Evolutionary conservation across 2,329 filamentous ascomycete species (phyloP).

Genomic region (Penicillium sp.): DNA sequence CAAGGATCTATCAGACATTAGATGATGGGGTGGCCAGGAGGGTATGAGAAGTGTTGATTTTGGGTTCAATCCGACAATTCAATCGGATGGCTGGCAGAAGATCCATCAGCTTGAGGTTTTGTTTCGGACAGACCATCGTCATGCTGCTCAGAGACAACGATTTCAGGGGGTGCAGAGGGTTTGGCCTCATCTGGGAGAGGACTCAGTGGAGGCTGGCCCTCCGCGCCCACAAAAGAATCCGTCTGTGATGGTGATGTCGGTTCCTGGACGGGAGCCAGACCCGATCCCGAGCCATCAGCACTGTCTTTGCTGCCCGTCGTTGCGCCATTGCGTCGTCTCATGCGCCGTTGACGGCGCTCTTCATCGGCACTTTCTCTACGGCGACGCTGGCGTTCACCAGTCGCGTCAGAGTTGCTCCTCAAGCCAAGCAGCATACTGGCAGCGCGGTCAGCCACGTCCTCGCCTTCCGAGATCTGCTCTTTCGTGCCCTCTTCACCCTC

Average conservation of each 20-base stretch:
- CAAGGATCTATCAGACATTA: conserved; percentile 40
- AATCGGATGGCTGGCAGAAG: conserved; percentile 26
- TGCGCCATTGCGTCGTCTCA: conserved; percentile 64
- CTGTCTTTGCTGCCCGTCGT: conserved; percentile 42
- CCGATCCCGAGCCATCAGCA: conserved; percentile 29
- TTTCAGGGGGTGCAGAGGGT: conserved; percentile 34
- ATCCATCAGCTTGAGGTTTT: conserved; percentile 23
- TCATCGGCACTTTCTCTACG: conserved; percentile 76
- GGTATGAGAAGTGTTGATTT: neutral
- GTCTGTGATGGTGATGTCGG: conserved; percentile 32
- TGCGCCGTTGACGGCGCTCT: conserved; percentile 68
- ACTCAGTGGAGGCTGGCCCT: conserved; percentile 27
- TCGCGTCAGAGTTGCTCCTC: conserved; percentile 63
- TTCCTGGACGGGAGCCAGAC: conserved; percentile 36
- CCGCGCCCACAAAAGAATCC: conserved; percentile 23
- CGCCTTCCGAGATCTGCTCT: conserved; percentile 51
- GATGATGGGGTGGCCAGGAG: conserved; percentile 24
- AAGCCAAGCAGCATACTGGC: conserved; percentile 83
- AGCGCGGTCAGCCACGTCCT: conserved; percentile 84
- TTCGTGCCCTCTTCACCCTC: conserved; percentile 39
- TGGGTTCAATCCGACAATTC: conserved; percentile 30
- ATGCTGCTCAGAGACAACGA: conserved; percentile 40
- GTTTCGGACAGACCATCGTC: conserved; percentile 23
- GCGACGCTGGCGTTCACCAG: conserved; percentile 61
- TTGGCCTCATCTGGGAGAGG: conserved; percentile 27